Conservation (phyloP, 139 green algal species). For the Coelastrella sp. region DNA sequence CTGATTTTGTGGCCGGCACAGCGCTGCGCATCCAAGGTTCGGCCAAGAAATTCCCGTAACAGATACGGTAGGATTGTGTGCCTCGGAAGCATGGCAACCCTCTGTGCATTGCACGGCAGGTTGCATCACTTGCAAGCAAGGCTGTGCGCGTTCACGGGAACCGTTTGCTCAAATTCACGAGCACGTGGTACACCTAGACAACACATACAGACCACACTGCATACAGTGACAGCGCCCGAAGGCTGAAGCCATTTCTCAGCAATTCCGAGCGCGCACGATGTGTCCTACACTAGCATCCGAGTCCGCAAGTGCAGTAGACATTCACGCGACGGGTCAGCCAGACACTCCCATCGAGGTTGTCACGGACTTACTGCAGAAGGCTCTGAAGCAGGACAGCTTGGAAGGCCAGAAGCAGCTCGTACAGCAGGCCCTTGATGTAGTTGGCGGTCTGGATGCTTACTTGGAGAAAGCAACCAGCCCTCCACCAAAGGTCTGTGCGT, state of each 20-base stretch:
- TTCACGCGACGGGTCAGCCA: conserved; percentile 59
- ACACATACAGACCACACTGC: too few relatives aligned
- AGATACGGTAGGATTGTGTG: neutral
- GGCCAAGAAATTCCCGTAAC: neutral
- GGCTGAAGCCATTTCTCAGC: neutral
- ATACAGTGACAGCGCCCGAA: neutral
- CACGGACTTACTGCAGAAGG: conserved; percentile 54
- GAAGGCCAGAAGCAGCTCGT: conserved; percentile 33
- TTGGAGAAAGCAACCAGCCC: conserved; percentile 51
- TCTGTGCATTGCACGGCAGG: neutral
- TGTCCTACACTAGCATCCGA: neutral
- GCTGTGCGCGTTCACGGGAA: too few relatives aligned
- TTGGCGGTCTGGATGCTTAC: conserved; percentile 60
- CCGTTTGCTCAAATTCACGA: too few relatives aligned
- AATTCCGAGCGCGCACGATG: neutral
- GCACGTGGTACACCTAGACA: too few relatives aligned
- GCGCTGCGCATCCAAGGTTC: neutral
- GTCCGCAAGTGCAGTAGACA: neutral
- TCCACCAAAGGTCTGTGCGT: conserved; percentile 46
- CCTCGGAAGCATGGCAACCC: neutral
- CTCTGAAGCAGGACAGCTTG: conserved; percentile 35
- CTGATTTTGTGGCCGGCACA: neutral
- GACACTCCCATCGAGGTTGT: conserved; percentile 66
- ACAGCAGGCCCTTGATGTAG: conserved; percentile 56
- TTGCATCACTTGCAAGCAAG: neutral